Base-by-base conservation (phyloP, 768 basidiomycete species). In the Naematelia encephala region DNA sequence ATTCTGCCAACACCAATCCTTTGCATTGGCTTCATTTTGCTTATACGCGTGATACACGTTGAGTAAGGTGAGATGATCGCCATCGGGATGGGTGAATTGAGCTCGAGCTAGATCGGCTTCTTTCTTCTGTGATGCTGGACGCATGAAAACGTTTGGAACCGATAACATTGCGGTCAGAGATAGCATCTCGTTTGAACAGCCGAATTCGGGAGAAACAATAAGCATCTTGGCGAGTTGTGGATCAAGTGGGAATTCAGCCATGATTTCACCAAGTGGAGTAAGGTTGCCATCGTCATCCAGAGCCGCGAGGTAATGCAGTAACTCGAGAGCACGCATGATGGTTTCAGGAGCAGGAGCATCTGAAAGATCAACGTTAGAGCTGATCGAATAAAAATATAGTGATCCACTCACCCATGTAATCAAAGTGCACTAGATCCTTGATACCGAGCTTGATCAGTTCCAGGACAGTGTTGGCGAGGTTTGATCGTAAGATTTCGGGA, bases 171-270 rank as follows among this genome's bases (percentile, higher is more conserved):
- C 89, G 3, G 90, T 91, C 60, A 99, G 90, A 1, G 89, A 91
- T 56, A 99, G 77, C 48, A 98, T 89, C 75, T 98, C 96, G 68
- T 96, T 92, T 60, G 90, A 92, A 79, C 94, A 98, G 58, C 86
- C 85, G 80, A 97, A 96, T 73, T 97, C 91, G 1, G 94, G 90
- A 74, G 90, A 93, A 64, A 86, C 83, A 61, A 97, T 91, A 51
- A 98, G 83, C 85, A 94, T 87, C 77, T 96, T 96, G 23, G 96
- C 85, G 67, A 97, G 82, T 86, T 93, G 93, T 42, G 94, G 96
- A 76, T 98, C 96, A n/a, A 99, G 82, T 12, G 94, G 96, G 81
- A 98, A 98, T 67, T 97, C 91, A 0, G 96, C 94, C 94, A 98
- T 97, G 60, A 91, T 87, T 34, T 79, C 81, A 3, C 96, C 96